A percentile compares a stretch with the other conserved stretches of the same genome.
Evolutionary conservation across 78 protist genomes (phyloP).

Genomic region (Dictyostelium firmibasis): DNA sequence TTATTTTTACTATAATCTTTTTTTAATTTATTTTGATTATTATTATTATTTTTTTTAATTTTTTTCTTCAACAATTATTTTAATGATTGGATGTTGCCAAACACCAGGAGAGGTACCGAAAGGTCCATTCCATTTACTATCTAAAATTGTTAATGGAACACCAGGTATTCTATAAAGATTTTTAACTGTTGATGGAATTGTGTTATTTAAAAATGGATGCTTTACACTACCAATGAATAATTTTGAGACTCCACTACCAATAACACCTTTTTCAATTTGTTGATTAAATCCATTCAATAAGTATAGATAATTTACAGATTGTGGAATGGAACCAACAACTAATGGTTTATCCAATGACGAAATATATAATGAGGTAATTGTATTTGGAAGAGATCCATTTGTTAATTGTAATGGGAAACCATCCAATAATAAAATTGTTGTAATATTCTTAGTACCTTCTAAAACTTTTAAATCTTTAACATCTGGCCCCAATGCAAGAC

Average conservation of each 20-base stretch:
- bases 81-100: neutral
- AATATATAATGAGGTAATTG: neutral
- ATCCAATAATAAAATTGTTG: neutral
- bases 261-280: neutral
- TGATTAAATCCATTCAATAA: neutral
- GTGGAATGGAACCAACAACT: neutral
- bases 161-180: neutral
- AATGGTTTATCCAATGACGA: neutral
- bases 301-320: neutral
- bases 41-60: neutral
- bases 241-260: neutral
- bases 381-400: neutral
- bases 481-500: neutral
- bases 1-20: no score
- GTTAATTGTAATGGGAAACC: neutral
- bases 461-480: neutral
- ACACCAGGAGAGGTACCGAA: neutral
- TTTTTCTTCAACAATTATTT: neutral
- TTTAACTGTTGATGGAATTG: neutral
- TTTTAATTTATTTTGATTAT: no score
- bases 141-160: neutral
- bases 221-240: neutral
- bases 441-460: neutral
- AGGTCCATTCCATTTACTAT: neutral
- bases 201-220: neutral